These are phyloP conservation scores for Fraxinus albicans DNA, from an alignment of 305 asterid genomes.

Conservation along the genomic window DNA sequence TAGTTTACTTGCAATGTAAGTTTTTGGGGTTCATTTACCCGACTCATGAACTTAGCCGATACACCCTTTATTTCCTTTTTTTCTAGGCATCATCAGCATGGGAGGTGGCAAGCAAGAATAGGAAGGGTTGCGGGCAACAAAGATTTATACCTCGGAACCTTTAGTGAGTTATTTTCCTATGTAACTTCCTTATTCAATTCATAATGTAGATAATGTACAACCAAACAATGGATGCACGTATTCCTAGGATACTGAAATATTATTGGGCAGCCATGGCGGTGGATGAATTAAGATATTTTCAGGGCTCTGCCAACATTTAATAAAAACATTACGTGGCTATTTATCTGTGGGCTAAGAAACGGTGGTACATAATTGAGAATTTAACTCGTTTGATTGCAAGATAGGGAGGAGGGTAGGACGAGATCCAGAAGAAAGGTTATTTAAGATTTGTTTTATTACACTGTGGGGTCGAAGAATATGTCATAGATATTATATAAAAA, in stretches of 20 bases:
- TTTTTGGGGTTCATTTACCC: not conserved
- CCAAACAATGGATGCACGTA: slow-evolving; percentile 18
- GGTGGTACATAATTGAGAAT: slow-evolving; percentile 27
- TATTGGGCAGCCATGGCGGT: slow-evolving; percentile 56
- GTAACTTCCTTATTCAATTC: not conserved
- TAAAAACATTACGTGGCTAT: slow-evolving; percentile 37
- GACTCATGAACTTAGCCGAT: not conserved
- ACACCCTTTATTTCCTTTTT: not conserved
- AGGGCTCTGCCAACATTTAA: slow-evolving; percentile 9
- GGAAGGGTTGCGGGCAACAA: slow-evolving; percentile 80
- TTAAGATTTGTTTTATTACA: not conserved
- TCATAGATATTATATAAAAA: not conserved
- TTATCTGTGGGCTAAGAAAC: slow-evolving; percentile 28
- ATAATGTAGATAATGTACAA: not conserved
- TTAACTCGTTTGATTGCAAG: not conserved
- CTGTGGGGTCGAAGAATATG: not conserved
- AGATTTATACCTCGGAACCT: slow-evolving; percentile 74
- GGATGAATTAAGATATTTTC: slow-evolving; percentile 26
- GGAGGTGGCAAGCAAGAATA: slow-evolving; percentile 78
- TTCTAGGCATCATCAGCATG: slow-evolving; percentile 79
- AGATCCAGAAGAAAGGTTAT: not conserved
- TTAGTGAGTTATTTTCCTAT: slow-evolving; percentile 38
- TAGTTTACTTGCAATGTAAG: not conserved
- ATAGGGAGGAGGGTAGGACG: not conserved
- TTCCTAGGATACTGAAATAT: slow-evolving; percentile 16